phyloP scores from a whole-genome alignment of 179 eudicot species.

The Camellia oleifera region DNA sequence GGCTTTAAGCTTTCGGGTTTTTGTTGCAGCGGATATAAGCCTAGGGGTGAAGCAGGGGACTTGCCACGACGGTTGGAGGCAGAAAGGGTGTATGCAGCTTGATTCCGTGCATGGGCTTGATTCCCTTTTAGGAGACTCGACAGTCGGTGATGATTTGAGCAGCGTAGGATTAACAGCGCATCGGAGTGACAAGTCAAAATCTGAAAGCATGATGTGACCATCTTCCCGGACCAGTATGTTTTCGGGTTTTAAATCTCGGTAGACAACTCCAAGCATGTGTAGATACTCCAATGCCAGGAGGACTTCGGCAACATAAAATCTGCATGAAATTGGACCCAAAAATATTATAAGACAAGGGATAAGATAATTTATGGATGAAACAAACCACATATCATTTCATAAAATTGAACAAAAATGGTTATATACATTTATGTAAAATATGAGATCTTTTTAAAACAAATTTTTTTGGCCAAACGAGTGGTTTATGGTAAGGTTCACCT shows the following conservation, averaged over 20 bases:
- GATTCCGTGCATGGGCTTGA: constrained; percentile 52
- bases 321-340: constrained; percentile 23
- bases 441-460: no score
- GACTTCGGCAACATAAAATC: constrained; percentile 83
- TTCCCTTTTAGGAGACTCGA: constrained; percentile 34
- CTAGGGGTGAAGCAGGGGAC: constrained; percentile 66
- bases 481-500: background rate
- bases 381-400: background rate
- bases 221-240: constrained; percentile 77
- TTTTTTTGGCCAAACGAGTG: background rate
- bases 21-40: constrained; percentile 42
- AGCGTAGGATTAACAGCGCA: constrained; percentile 63
- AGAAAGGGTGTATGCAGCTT: constrained; percentile 70
- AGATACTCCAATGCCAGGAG: constrained; percentile 81
- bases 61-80: constrained; percentile 74
- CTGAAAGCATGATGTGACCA: constrained; percentile 80
- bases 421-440: no score
- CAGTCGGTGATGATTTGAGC: constrained; percentile 40
- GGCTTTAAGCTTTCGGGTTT: constrained; percentile 45
- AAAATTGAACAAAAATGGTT: no score
- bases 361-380: background rate
- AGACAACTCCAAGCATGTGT: constrained; percentile 84
- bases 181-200: constrained; percentile 70
- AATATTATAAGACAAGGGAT: background rate
- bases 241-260: constrained; percentile 82